Evolutionary conservation across 1,284 basidiomycete species (phyloP).

Genomic region (Lentinula novae-zelandiae): DNA sequence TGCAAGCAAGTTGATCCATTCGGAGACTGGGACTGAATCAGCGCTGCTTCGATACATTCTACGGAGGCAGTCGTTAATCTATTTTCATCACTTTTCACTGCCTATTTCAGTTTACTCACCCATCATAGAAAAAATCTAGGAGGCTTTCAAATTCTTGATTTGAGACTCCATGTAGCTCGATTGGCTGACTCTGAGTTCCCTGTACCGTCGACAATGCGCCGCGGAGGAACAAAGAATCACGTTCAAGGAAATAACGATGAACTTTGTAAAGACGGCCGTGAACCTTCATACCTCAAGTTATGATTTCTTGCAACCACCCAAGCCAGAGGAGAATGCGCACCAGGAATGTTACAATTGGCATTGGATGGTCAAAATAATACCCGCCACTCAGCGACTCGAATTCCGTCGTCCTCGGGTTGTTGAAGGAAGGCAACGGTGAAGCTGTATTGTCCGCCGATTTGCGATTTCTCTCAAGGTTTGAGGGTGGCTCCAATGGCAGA

Average conservation of each 20-base stretch:
- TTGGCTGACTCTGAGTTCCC: not conserved
- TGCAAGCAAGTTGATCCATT: conserved; percentile 11
- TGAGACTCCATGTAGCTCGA: conserved; percentile 7
- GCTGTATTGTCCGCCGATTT: not conserved
- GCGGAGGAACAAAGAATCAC: conserved; percentile 8
- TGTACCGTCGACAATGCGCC: conserved; percentile 3
- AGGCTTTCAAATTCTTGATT: conserved; percentile 5
- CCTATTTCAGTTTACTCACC: not conserved
- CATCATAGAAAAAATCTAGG: conserved; percentile 10
- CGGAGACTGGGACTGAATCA: conserved; percentile 1
- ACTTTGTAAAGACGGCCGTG: conserved; percentile 10
- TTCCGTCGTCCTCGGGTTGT: not conserved
- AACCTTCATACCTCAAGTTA: not conserved
- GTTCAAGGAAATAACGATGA: conserved; percentile 8
- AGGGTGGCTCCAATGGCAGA: not conserved
- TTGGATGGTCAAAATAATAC: conserved; percentile 5
- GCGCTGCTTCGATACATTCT: conserved; percentile 1
- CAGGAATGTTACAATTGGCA: not conserved
- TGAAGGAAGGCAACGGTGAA: not conserved
- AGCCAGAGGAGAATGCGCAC: not conserved
- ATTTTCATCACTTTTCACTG: not conserved
- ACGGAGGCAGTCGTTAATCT: not conserved
- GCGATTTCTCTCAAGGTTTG: not conserved
- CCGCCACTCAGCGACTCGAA: not conserved
- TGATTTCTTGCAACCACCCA: not conserved